Conservation (phyloP, 140 eudicot species). For the Oenanthe javanica region DNA sequence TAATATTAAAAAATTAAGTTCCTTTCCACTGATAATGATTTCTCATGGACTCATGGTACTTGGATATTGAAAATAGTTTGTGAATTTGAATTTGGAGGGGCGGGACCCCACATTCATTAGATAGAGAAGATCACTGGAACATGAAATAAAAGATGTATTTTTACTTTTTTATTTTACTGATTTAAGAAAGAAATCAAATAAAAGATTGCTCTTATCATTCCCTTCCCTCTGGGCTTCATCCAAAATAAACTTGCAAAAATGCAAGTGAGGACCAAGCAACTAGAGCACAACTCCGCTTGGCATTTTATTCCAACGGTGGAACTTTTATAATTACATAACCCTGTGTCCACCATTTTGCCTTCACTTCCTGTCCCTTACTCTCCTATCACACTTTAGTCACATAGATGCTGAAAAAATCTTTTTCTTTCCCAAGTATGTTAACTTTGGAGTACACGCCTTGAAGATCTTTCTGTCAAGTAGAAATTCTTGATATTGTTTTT, state of each 20-base stretch:
- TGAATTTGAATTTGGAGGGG: neutral
- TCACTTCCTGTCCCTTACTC: neutral
- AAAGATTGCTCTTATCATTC: neutral
- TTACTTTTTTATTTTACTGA: neutral
- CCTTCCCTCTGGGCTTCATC: neutral
- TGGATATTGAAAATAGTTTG: neutral
- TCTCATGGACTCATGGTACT: neutral
- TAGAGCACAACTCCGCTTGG: neutral
- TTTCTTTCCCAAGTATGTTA: neutral
- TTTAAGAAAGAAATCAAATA: neutral
- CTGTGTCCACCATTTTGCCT: neutral
- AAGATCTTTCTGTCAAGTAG: neutral
- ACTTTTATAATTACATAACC: neutral
- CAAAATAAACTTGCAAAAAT: neutral
- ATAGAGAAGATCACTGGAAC: neutral
- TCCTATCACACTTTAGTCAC: neutral
- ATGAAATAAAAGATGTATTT: neutral
- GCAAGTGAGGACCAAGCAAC: neutral
- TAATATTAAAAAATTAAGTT: neutral
- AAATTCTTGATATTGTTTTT: neutral
- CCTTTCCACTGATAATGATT: neutral
- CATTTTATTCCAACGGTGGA: neutral
- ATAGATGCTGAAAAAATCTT: neutral
- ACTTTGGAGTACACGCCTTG: neutral
- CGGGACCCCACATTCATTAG: neutral